phyloP scores from a whole-genome alignment of 106 monocot species.

The Dactylorhiza incarnata region DNA sequence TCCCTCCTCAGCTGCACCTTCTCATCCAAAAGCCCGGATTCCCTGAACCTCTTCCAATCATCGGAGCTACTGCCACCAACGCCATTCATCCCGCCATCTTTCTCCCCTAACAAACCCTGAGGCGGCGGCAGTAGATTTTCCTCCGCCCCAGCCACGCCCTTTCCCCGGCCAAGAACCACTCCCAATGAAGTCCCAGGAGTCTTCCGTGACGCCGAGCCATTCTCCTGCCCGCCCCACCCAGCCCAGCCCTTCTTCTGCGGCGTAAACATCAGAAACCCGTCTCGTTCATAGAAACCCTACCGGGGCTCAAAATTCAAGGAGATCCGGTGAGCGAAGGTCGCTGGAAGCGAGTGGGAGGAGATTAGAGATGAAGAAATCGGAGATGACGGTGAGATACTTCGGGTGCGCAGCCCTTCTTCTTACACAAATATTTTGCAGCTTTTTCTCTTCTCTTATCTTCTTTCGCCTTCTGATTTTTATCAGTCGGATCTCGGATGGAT shows the following conservation, averaged over 20 bases:
- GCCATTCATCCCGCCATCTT: conserved; percentile 2
- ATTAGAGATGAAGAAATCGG: background rate
- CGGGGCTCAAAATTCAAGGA: background rate
- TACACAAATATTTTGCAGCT: background rate
- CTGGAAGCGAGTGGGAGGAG: background rate
- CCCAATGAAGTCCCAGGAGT: conserved; percentile 2
- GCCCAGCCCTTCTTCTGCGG: conserved; percentile 22
- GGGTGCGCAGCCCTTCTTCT: background rate
- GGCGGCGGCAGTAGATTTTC: conserved; percentile 10
- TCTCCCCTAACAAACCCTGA: background rate
- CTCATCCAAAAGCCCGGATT: conserved; percentile 69
- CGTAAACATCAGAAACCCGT: conserved; percentile 18
- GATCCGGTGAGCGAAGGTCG: background rate
- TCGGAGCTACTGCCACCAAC: conserved; percentile 11
- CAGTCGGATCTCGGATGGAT: background rate
- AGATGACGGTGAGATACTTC: background rate
- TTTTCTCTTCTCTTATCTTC: background rate
- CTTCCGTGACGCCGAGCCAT: conserved; percentile 1
- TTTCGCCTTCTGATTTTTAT: background rate
- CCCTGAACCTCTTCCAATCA: conserved; percentile 45
- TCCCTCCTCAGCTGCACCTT: conserved; percentile 55
- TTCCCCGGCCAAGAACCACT: conserved; percentile 12
- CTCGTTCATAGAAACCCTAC: conserved; percentile 4
- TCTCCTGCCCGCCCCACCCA: conserved; percentile 13
- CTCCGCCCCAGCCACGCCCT: conserved; percentile 4